Base-by-base conservation (phyloP, 164 flowering plant species). In the Echeveria elegans region DNA sequence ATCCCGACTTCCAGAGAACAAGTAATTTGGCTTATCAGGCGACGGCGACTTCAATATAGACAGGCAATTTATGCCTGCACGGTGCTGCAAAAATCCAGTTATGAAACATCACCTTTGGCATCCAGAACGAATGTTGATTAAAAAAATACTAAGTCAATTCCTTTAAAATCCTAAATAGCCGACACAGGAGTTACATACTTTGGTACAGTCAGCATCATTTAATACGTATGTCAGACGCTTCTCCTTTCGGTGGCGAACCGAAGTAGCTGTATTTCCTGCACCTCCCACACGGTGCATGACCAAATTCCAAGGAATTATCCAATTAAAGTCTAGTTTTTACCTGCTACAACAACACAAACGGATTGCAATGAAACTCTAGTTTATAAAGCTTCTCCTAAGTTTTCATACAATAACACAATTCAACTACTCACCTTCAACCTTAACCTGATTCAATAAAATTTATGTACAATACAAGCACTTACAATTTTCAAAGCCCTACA, bases 1-100 rank as follows among this genome's bases (percentile, higher is more conserved):
- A 83, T 94, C 98, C 72, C 98, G 90, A 73, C 98, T 91, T 59
- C 98, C 97, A 74, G 95, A 86, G 75, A 91, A 89, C 26, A 94
- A 80, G 73, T 77, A 78, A 66, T 88, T 88, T 72, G 56, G 21
- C 8, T 75, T 77, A 73, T 79, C 82, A 31, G 80, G 34, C 26
- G 43, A 77, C n/a, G 85, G 30, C 62, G 92, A 78, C 77, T 84
- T 86, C 50, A 76, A 78, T 31, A 85, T 75, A 58, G 90, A 81
- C 80, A 94, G 75, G 71, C 96, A 89, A 78, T 94, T 94, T 79
- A 94, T 69, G 67, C 97, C 98, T 11, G 93, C 97, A 78, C 85
- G 89, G 73, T 94, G 98, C 98, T 94, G 91, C 78, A 79, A 67
- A 70, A 5, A 68, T 36, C 66, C 66, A 65, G 50, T n/a, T n/a